These are phyloP conservation scores for Debaryomyces robertsiae DNA, from an alignment of 1,139 yeast species.

Conservation along the genomic window DNA sequence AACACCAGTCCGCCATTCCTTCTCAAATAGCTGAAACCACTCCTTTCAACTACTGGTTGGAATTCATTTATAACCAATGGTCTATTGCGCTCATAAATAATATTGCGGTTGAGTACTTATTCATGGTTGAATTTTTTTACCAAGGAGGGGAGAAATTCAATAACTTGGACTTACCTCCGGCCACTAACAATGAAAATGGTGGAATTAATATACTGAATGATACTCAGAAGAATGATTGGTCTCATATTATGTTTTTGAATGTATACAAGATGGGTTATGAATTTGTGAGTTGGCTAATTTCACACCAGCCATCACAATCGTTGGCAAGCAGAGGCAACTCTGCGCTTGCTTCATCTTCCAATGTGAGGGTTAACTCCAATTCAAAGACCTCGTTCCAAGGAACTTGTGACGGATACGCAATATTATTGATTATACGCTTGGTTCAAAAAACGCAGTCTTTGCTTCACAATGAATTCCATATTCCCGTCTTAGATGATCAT, in stretches of 20 bases:
- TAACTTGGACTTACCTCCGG: conserved; percentile 16
- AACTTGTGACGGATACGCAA: conserved; percentile 74
- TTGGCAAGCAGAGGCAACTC: conserved; percentile 22
- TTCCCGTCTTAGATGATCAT: conserved; percentile 77
- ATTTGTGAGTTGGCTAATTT: conserved; percentile 41
- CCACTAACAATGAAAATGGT: conserved; percentile 7
- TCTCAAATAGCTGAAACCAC: conserved; percentile 86
- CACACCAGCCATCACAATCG: conserved; percentile 29
- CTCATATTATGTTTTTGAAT: conserved; percentile 55
- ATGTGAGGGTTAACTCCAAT: conserved; percentile 23
- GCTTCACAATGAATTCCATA: conserved; percentile 61
- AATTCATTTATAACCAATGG: conserved; percentile 72
- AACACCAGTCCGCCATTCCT: conserved; percentile 68
- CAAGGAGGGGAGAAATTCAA: conserved; percentile 46
- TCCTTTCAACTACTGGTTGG: conserved; percentile 67
- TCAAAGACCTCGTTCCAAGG: conserved; percentile 24
- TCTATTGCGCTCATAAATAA: conserved; percentile 76
- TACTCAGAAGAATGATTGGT: conserved; percentile 45
- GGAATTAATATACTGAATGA: too few species aligned
- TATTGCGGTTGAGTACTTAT: conserved; percentile 74
- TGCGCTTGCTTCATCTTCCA: conserved; percentile 14
- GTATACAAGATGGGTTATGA: conserved; percentile 47
- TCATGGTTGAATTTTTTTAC: conserved; percentile 70
- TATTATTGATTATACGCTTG: conserved; percentile 74
- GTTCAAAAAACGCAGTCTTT: conserved; percentile 65